phyloP scores from a whole-genome alignment of 805 yeast genomes.

The Debaryomyces maramus region DNA sequence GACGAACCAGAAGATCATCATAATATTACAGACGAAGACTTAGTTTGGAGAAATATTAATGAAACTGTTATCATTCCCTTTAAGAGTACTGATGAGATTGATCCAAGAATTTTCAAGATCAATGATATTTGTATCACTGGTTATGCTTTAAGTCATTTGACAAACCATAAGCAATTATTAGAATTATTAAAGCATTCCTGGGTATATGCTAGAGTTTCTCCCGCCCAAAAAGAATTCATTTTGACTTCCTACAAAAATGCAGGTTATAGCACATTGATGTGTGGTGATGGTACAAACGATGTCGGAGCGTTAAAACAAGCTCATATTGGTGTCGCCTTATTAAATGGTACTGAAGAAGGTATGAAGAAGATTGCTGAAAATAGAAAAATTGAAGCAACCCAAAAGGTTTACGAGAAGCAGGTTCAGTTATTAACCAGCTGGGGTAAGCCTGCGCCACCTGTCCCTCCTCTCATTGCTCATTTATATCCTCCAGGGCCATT shows the following conservation, averaged over 20 bases:
- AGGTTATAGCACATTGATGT: slow-evolving; percentile 94
- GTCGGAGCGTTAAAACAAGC: slow-evolving; percentile 99
- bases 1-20: slow-evolving; percentile 80
- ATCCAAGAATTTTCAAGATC: slow-evolving; percentile 54
- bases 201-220: slow-evolving; percentile 98
- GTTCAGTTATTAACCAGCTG: slow-evolving; percentile 74
- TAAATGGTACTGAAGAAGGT: slow-evolving; percentile 95
- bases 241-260: slow-evolving; percentile 77
- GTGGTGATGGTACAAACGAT: slow-evolving; percentile 99
- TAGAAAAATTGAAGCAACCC: slow-evolving; percentile 62
- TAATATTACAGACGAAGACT: slow-evolving; percentile 47
- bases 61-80: slow-evolving; percentile 73
- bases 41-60: slow-evolving; percentile 83
- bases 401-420: slow-evolving; percentile 80
- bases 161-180: slow-evolving; percentile 66
- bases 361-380: slow-evolving; percentile 85
- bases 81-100: slow-evolving; percentile 57
- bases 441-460: slow-evolving; percentile 81
- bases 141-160: slow-evolving; percentile 71
- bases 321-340: slow-evolving; percentile 94
- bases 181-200: slow-evolving; percentile 84
- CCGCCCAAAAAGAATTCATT: slow-evolving; percentile 90
- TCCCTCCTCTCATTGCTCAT: slow-evolving; percentile 87
- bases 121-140: slow-evolving; percentile 93
- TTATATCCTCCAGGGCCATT: slow-evolving; percentile 92